Evolutionary conservation across 257 asterid species (phyloP).

Genomic region (Mentha longifolia): DNA sequence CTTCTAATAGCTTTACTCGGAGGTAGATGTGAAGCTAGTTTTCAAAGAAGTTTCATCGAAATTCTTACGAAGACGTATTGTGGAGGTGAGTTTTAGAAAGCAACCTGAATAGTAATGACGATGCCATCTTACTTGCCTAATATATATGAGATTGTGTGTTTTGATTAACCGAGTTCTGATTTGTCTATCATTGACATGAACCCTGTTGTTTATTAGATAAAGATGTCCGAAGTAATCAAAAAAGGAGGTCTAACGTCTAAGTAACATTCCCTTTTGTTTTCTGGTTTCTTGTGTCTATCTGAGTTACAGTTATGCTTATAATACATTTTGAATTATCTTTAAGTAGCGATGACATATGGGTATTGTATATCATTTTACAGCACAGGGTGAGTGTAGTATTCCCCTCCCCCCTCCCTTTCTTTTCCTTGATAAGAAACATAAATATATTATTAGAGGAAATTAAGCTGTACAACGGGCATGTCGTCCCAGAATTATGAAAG

Average conservation of each 20-base stretch:
- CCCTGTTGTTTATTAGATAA: conserved; percentile 9
- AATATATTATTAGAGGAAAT: not conserved
- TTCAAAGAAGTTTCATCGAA: conserved; percentile 87
- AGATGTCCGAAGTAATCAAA: conserved; percentile 10
- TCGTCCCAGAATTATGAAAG: not conserved
- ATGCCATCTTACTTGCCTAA: conserved; percentile 22
- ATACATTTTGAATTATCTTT: conserved; percentile 19
- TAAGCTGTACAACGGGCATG: conserved; percentile 3
- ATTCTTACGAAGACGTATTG: conserved; percentile 84
- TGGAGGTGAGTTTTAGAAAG: conserved; percentile 64
- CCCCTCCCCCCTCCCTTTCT: not conserved
- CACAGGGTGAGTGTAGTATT: conserved; percentile 15
- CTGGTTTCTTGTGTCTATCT: conserved; percentile 17
- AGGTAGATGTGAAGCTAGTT: conserved; percentile 96
- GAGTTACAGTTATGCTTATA: not conserved
- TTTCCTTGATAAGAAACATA: not conserved
- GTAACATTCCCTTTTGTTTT: conserved; percentile 15
- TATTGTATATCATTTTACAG: no score
- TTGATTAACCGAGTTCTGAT: not conserved
- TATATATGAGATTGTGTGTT: not conserved
- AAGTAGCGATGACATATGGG: conserved; percentile 7
- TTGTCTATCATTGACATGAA: not conserved
- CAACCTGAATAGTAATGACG: conserved; percentile 13
- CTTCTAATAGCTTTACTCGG: conserved; percentile 66
- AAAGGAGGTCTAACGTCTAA: conserved; percentile 6